A percentile compares a stretch with the other conserved stretches of the same genome.
Conservation (phyloP, 192 early-diverging fungal species). For the Mortierella antarctica region DNA sequence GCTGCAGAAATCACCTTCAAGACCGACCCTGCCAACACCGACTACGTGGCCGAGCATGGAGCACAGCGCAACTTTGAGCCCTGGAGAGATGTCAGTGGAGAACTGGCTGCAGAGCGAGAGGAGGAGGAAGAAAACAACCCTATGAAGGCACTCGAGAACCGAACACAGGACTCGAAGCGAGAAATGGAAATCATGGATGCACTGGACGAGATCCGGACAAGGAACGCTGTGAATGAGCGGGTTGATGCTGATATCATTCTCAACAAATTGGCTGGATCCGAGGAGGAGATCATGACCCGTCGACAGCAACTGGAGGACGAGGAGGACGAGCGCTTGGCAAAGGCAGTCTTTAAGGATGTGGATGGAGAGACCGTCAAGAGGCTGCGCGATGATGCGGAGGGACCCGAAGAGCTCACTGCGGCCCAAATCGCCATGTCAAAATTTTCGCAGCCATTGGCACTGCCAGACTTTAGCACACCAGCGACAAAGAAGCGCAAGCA, state of each 20-base stretch:
- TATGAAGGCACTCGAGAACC: slow-evolving; percentile 94
- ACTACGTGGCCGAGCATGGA: slow-evolving; percentile 95
- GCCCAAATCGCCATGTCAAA: slow-evolving; percentile 47
- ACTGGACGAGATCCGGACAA: slow-evolving; percentile 91
- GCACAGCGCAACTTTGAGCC: slow-evolving; percentile 96
- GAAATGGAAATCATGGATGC: slow-evolving; percentile 99
- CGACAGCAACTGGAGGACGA: slow-evolving; percentile 64
- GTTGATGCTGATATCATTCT: slow-evolving; percentile 75
- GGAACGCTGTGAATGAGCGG: slow-evolving; percentile 87
- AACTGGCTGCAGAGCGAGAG: slow-evolving; percentile 69
- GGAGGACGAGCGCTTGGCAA: slow-evolving; percentile 72
- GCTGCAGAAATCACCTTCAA: slow-evolving; percentile 98
- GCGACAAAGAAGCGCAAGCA: slow-evolving; percentile 41
- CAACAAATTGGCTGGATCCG: slow-evolving; percentile 53
- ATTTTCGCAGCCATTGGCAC: slow-evolving; percentile 15
- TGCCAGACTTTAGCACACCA: slow-evolving; percentile 40
- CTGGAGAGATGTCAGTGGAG: slow-evolving; percentile 80
- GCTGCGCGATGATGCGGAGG: slow-evolving; percentile 58
- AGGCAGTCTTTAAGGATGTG: slow-evolving; percentile 67
- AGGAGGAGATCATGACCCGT: slow-evolving; percentile 50
- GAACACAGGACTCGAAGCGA: slow-evolving; percentile 91
- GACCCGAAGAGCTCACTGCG: slow-evolving; percentile 32
- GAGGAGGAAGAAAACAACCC: slow-evolving; percentile 93
- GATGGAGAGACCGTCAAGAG: slow-evolving; percentile 77
- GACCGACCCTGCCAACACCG: slow-evolving; percentile 94